Evolutionary conservation across 352 stramenopile species (phyloP).

Genomic region (Phytopythium cucurbitacearum): DNA sequence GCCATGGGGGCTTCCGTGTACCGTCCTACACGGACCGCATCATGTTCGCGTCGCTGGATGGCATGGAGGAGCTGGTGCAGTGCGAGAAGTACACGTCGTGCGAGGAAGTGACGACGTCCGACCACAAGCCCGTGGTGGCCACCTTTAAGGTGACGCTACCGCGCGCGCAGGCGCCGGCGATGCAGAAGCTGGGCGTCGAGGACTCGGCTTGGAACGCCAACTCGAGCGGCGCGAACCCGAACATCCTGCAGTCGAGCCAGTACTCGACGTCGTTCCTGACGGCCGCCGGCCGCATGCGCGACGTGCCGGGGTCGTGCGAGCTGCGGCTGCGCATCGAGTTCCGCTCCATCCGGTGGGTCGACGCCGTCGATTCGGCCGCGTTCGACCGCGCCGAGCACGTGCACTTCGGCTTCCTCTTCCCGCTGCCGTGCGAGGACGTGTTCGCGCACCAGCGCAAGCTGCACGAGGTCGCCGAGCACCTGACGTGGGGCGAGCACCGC

Average conservation of each 20-base stretch:
- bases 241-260: constrained; percentile 26
- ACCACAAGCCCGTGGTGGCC: constrained; percentile 81
- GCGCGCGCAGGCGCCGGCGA: neutral
- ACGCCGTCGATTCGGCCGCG: constrained; percentile 44
- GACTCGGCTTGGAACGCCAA: constrained; percentile 36
- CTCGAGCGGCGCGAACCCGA: constrained; percentile 36
- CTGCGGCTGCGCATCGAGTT: constrained; percentile 66
- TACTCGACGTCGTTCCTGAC: constrained; percentile 7
- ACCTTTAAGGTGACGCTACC: constrained; percentile 49
- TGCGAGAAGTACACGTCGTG: constrained; percentile 78
- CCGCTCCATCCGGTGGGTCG: constrained; percentile 65
- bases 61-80: constrained; percentile 41
- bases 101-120: constrained; percentile 64
- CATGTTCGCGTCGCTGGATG: constrained; percentile 72
- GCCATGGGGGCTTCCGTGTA: constrained; percentile 59
- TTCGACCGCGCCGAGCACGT: constrained; percentile 68
- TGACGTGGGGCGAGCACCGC: constrained; percentile 47
- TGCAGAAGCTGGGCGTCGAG: constrained; percentile 12
- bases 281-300: constrained; percentile 46
- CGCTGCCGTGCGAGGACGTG: constrained; percentile 75
- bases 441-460: constrained; percentile 78
- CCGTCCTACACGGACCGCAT: constrained; percentile 90
- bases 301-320: constrained; percentile 53
- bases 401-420: constrained; percentile 73
- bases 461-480: constrained; percentile 64